A percentile compares a stretch with the other conserved stretches of the same genome.
These are phyloP conservation scores for Epichloe hybrida DNA, from an alignment of 2,329 filamentous ascomycete genomes.

Conservation along the genomic window DNA sequence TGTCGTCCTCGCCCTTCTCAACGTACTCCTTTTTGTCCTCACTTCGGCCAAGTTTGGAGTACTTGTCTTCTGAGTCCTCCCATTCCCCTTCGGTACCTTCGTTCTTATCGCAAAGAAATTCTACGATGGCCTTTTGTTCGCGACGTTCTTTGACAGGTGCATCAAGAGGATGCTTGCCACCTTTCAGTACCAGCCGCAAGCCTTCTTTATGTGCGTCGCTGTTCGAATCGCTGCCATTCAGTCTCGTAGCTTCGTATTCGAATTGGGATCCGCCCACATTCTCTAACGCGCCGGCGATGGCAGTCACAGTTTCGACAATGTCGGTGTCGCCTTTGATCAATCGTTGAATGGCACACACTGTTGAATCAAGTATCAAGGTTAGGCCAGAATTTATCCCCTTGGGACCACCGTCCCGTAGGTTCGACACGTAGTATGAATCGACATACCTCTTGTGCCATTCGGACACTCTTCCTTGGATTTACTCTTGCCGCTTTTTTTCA, in stretches of 20 bases:
- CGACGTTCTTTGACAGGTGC: slow-evolving; percentile 35
- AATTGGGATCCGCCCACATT: slow-evolving; percentile 43
- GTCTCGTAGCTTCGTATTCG: slow-evolving; percentile 50
- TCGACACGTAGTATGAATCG: background rate
- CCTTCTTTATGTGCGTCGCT: slow-evolving; percentile 58
- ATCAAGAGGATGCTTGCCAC: slow-evolving; percentile 39
- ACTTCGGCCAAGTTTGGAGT: slow-evolving; percentile 1
- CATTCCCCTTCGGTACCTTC: slow-evolving; percentile 63
- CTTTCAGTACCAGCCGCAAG: slow-evolving; percentile 52
- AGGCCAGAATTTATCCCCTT: background rate
- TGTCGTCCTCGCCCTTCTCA: slow-evolving; percentile 20
- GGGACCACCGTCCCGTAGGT: background rate
- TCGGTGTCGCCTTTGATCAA: slow-evolving; percentile 36
- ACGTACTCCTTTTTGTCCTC: slow-evolving; percentile 12
- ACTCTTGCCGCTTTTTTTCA: slow-evolving; percentile 45
- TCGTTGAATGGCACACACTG: slow-evolving; percentile 65
- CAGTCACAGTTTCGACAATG: slow-evolving; percentile 43
- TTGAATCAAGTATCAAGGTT: background rate
- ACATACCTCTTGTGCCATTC: slow-evolving; percentile 51
- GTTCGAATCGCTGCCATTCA: slow-evolving; percentile 51
- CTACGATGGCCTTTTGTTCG: slow-evolving; percentile 64
- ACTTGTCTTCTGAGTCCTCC: slow-evolving; percentile 32
- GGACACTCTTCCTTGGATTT: slow-evolving; percentile 49
- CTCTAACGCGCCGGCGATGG: slow-evolving; percentile 61
- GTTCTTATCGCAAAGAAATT: slow-evolving; percentile 67